Conservation (phyloP, 768 basidiomycete genomes). For the Trametes elegans region DNA sequence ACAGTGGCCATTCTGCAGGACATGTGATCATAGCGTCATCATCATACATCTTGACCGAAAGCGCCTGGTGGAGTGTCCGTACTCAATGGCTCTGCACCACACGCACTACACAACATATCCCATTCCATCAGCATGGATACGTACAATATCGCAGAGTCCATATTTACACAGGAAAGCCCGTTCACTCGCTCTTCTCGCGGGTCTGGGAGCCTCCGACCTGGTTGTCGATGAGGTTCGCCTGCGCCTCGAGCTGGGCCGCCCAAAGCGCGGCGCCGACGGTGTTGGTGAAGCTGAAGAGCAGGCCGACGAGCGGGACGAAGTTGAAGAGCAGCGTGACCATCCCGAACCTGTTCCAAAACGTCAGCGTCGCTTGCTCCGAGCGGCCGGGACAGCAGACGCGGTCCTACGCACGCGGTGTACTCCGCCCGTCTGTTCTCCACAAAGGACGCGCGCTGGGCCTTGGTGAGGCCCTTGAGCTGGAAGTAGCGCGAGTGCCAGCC, state of each 20-base stretch:
- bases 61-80: too few relatives aligned
- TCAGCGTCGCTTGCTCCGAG: background rate
- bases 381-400: background rate
- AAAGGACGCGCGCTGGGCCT: conserved; percentile 41
- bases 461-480: conserved; percentile 57
- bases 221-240: conserved; percentile 24
- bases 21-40: too few relatives aligned
- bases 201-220: background rate
- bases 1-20: too few relatives aligned
- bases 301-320: conserved; percentile 58
- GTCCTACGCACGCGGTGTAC: conserved; percentile 65
- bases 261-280: conserved; percentile 72
- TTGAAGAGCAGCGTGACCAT: conserved; percentile 56
- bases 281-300: conserved; percentile 60
- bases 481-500: conserved; percentile 66
- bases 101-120: too few relatives aligned
- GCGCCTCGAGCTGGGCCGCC: conserved; percentile 61
- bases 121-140: too few relatives aligned
- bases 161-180: too few relatives aligned
- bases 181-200: background rate
- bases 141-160: too few relatives aligned
- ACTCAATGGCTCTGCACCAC: too few relatives aligned
- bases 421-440: conserved; percentile 50
- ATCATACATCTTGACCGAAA: too few relatives aligned
- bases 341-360: conserved; percentile 45